Conservation (phyloP, 106 monocot genomes). For the Dendrobium chrysotoxum region DNA sequence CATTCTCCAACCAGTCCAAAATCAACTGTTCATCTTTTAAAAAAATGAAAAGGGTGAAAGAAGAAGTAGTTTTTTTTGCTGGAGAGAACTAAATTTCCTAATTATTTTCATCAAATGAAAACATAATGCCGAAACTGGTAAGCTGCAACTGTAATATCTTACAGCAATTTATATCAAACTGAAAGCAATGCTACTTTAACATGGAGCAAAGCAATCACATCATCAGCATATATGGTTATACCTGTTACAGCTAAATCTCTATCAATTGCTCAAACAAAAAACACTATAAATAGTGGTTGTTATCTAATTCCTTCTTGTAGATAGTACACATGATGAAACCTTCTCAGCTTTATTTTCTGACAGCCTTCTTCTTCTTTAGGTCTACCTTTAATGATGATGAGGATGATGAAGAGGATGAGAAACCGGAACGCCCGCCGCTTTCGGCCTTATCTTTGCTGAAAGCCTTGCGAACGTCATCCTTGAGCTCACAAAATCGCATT, state of each 20-base stretch:
- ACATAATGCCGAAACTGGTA: too few species aligned
- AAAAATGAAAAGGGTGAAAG: too few species aligned
- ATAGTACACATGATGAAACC: not conserved
- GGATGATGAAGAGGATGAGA: constrained; percentile 48
- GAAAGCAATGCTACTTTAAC: not conserved
- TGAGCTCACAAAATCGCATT: constrained; percentile 72
- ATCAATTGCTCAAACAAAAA: not conserved
- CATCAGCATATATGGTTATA: not conserved
- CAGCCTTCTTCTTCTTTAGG: constrained; percentile 9
- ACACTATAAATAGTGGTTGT: not conserved
- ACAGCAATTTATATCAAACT: not conserved
- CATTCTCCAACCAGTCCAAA: too few species aligned
- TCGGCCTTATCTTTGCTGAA: constrained; percentile 78
- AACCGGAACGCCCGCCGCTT: constrained; percentile 8
- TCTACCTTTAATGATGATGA: constrained; percentile 33
- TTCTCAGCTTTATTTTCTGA: constrained; percentile 34
- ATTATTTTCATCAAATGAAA: too few species aligned
- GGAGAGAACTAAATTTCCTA: too few species aligned
- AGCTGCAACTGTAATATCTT: not conserved
- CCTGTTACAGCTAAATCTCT: not conserved
- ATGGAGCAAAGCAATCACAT: not conserved
- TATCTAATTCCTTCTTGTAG: not conserved
- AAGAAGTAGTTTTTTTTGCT: too few species aligned
- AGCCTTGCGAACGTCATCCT: constrained; percentile 66
- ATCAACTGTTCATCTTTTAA: too few species aligned